These are phyloP conservation scores for Fusarium anthophilum DNA, from an alignment of 2,329 filamentous ascomycete species.

Conservation along the genomic window DNA sequence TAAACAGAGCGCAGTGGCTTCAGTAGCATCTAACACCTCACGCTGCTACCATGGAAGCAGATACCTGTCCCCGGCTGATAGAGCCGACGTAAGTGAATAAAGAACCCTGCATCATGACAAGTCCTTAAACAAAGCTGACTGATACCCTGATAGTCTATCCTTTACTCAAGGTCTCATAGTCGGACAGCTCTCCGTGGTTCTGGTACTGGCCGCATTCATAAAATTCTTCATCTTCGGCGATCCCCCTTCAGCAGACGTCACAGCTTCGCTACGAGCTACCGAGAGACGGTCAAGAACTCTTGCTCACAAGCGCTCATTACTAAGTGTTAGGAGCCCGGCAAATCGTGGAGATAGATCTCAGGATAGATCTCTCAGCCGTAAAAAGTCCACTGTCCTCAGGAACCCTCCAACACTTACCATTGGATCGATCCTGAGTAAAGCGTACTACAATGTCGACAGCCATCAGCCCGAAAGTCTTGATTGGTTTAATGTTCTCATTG, in stretches of 20 bases:
- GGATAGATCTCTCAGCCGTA: conserved; percentile 63
- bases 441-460: conserved; percentile 94
- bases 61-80: conserved; percentile 53
- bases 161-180: conserved; percentile 95
- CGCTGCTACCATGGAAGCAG: conserved; percentile 48
- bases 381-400: conserved; percentile 77
- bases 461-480: conserved; percentile 97
- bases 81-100: conserved; percentile 54
- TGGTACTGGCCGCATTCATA: conserved; percentile 94
- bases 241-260: conserved; percentile 82
- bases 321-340: conserved; percentile 65
- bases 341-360: conserved; percentile 53
- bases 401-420: conserved; percentile 82
- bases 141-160: conserved; percentile 67
- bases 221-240: conserved; percentile 99
- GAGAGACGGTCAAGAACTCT: conserved; percentile 78
- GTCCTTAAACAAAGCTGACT: conserved; percentile 6
- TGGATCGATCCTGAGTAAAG: conserved; percentile 94
- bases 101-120: conserved; percentile 7
- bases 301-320: conserved; percentile 78
- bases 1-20: background rate
- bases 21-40: background rate
- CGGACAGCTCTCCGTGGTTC: conserved; percentile 90
- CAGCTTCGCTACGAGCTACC: conserved; percentile 77
- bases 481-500: conserved; percentile 98